Base-by-base conservation (phyloP, 768 basidiomycete species). In the Suillus paluster region DNA sequence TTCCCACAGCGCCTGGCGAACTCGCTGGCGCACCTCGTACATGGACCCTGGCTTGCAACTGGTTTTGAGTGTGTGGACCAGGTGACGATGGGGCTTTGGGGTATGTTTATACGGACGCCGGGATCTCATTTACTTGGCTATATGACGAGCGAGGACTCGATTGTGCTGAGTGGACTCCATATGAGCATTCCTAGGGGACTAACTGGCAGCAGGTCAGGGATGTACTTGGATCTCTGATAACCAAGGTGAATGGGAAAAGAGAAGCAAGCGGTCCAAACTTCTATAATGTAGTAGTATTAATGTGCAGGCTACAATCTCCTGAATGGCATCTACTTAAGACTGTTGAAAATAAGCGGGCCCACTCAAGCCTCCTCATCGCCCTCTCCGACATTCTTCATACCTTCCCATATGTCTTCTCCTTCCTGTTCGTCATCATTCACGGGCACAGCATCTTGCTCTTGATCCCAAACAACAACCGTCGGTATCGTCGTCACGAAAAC, bases 401-500 rank as follows among this genome's bases (percentile, higher is more conserved):
- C 78, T 59, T 86, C 80, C 92, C 92, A 93, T 34, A 92, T 70
- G 41, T 87, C 87, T 11, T 88, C 88, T 15, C 82, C 85, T 15
- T 80, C 83, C 11, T 73, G 74, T 1, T 73, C 72, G 21, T 62
- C 65, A 23, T 69, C 68, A 41, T n/a, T 59, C 19, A 59, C 46
- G 30, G 52, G 34, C 5, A 44, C 27, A 6, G 61, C 30, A 53
- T 71, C 67, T 1, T 36, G 14, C 53, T 63, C 63, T 39, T 76
- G 77, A 70, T 89, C 90, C 90, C 88, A 93, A 21, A 84, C 76
- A 42, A 88, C 77, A 33, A 80, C 82, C 10, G 87, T 89, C 7
- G 91, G 90, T 5, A 79, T 75, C 58, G 82, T 82, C 52, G 85
- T 88, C 70, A 86, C 77, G 75, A 83, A 94, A 34, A 80, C 69